Percentiles rank a stretch among this genome's conserved stretches.
Evolutionary conservation across 1,139 yeast species (phyloP).

Genomic region (Torulaspora globosa): DNA sequence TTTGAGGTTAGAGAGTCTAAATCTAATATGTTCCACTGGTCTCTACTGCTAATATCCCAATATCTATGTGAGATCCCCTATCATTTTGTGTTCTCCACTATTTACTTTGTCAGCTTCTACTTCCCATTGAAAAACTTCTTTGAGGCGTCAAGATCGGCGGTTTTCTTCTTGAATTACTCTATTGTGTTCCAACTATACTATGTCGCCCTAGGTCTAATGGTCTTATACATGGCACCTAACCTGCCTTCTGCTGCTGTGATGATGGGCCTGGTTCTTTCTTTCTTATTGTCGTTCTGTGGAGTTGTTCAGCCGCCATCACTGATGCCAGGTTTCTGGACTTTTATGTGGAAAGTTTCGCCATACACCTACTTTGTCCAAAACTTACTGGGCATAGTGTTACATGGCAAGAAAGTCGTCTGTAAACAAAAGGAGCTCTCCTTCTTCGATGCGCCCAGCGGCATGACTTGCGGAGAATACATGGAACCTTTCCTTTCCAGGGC

Average conservation of each 20-base stretch:
- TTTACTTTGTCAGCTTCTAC: slow-evolving; percentile 52
- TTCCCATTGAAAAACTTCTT: slow-evolving; percentile 54
- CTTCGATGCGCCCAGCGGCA: slow-evolving; percentile 55
- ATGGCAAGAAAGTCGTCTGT: slow-evolving; percentile 55
- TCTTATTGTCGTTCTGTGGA: slow-evolving; percentile 58
- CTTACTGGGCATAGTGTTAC: slow-evolving; percentile 49
- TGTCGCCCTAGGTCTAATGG: slow-evolving; percentile 50
- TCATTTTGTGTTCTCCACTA: slow-evolving; percentile 48
- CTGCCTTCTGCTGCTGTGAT: slow-evolving; percentile 59
- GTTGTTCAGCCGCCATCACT: slow-evolving; percentile 54
- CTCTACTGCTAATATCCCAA: slow-evolving; percentile 50
- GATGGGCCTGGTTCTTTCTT: slow-evolving; percentile 49
- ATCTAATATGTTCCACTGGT: slow-evolving; percentile 66
- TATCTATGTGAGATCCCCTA: slow-evolving; percentile 54
- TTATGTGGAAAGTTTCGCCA: slow-evolving; percentile 71
- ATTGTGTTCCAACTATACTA: slow-evolving; percentile 56
- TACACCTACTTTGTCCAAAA: slow-evolving; percentile 64
- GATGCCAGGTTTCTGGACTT: slow-evolving; percentile 71
- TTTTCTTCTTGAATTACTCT: slow-evolving; percentile 50
- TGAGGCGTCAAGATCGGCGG: slow-evolving; percentile 50
- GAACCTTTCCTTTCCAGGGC: slow-evolving; percentile 31
- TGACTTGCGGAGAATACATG: slow-evolving; percentile 57
- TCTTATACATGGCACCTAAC: slow-evolving; percentile 57
- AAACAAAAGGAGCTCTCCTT: slow-evolving; percentile 46
- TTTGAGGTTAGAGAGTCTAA: slow-evolving; percentile 61